phyloP scores from a whole-genome alignment of 441 rosid genomes.

The Brassica balearica region DNA sequence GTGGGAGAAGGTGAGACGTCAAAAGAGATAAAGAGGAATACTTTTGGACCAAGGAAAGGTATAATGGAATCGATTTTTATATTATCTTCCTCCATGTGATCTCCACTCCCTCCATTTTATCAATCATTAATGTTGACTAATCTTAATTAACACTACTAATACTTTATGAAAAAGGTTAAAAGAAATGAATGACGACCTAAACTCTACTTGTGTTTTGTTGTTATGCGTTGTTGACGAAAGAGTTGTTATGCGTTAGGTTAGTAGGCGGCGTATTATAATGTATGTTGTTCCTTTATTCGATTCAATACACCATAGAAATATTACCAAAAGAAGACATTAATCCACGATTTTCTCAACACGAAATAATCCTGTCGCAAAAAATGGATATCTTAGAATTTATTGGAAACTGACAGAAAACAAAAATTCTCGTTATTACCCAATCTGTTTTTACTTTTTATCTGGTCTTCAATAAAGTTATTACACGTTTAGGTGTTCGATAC shows the following conservation, averaged over 20 bases:
- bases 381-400: too few relatives aligned
- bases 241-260: background rate
- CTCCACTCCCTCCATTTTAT: constrained; percentile 23
- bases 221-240: background rate
- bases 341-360: background rate
- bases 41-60: constrained; percentile 30
- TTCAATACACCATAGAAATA: background rate
- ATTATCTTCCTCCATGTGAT: constrained; percentile 38
- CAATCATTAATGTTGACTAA: constrained; percentile 26
- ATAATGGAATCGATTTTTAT: constrained; percentile 10
- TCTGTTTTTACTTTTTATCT: too few relatives aligned
- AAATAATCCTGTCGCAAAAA: background rate
- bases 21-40: constrained; percentile 33
- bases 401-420: too few relatives aligned
- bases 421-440: too few relatives aligned
- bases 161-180: background rate
- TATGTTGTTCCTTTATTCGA: background rate
- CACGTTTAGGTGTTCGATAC: too few relatives aligned
- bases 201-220: background rate
- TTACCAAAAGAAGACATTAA: background rate
- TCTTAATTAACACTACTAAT: background rate
- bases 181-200: background rate
- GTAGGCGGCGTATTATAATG: background rate
- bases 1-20: constrained; percentile 35
- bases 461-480: too few relatives aligned